Evolutionary conservation across 2,329 filamentous ascomycete species (phyloP).

Genomic region (Aspergillus brunneoviolaceus): DNA sequence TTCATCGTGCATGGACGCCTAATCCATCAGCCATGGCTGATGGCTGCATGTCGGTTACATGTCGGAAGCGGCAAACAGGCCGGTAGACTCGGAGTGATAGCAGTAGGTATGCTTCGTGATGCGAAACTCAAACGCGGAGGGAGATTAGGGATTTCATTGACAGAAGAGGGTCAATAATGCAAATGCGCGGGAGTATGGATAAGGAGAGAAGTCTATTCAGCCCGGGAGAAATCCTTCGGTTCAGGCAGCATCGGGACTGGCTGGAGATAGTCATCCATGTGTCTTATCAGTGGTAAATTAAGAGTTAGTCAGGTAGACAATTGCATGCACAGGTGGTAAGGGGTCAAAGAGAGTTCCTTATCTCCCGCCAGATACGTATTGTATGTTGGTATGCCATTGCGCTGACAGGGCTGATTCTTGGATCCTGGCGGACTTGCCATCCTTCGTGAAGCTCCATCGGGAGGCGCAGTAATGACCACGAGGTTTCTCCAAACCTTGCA

Average conservation of each 20-base stretch:
- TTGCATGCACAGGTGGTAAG: too few relatives aligned
- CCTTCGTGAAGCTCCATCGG: too few relatives aligned
- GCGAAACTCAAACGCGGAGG: conserved; percentile 4
- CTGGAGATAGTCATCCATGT: conserved; percentile 8
- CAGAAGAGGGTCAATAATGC: conserved; percentile 16
- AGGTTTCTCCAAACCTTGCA: too few relatives aligned
- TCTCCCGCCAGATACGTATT: too few relatives aligned
- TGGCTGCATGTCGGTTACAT: not conserved
- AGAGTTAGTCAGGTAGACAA: not conserved
- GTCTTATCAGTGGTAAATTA: not conserved
- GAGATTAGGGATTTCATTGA: conserved; percentile 17
- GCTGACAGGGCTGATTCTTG: too few relatives aligned
- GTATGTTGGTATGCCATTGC: too few relatives aligned
- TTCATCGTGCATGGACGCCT: not conserved
- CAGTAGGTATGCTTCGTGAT: conserved; percentile 1
- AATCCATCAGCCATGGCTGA: not conserved
- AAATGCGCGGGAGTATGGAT: conserved; percentile 3
- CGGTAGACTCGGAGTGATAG: not conserved
- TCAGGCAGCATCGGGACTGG: conserved; percentile 6
- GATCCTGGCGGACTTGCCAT: too few relatives aligned
- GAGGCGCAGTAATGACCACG: too few relatives aligned
- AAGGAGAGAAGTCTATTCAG: conserved; percentile 4
- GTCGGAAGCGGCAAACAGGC: not conserved
- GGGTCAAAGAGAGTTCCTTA: too few relatives aligned
- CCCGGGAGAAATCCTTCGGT: not conserved